Percentiles rank a stretch among this genome's conserved stretches.
phyloP scores from a whole-genome alignment of 129 eudicot species.

The Flaveria sonorensis region DNA sequence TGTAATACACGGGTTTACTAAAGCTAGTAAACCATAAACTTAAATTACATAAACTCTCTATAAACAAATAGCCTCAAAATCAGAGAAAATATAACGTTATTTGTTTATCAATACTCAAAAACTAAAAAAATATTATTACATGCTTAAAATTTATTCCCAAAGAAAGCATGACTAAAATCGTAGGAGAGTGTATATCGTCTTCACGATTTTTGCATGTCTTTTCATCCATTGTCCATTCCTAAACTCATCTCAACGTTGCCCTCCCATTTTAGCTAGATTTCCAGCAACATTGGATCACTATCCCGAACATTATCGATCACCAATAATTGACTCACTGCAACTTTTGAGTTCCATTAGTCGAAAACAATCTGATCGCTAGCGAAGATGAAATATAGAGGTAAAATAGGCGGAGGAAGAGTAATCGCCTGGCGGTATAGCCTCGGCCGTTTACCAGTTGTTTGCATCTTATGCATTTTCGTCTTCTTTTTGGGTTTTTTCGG shows the following conservation, averaged over 20 bases:
- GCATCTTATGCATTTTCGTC: slow-evolving; percentile 65
- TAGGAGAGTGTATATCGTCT: neutral
- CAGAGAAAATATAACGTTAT: too few relatives aligned
- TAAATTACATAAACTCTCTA: too few relatives aligned
- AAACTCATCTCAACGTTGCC: too few relatives aligned
- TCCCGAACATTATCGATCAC: slow-evolving; percentile 14
- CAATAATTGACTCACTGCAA: slow-evolving; percentile 4
- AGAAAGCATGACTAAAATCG: neutral
- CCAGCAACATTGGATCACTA: slow-evolving; percentile 24
- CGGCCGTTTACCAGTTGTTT: slow-evolving; percentile 61
- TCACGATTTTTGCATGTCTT: slow-evolving; percentile 13
- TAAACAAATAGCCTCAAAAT: too few relatives aligned
- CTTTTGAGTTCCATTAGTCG: neutral
- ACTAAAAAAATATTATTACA: too few relatives aligned
- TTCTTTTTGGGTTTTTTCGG: slow-evolving; percentile 80
- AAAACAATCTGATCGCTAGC: neutral
- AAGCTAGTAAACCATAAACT: too few relatives aligned
- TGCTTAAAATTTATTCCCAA: too few relatives aligned
- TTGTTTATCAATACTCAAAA: too few relatives aligned
- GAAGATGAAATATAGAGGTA: slow-evolving; percentile 57
- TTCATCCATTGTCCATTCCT: too few relatives aligned
- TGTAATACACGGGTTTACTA: too few relatives aligned
- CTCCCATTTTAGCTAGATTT: neutral
- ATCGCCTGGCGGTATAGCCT: slow-evolving; percentile 36
- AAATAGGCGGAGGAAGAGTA: slow-evolving; percentile 36